Evolutionary conservation across 2,329 filamentous ascomycete genomes (phyloP).

Genomic region (Fusarium torulosum): DNA sequence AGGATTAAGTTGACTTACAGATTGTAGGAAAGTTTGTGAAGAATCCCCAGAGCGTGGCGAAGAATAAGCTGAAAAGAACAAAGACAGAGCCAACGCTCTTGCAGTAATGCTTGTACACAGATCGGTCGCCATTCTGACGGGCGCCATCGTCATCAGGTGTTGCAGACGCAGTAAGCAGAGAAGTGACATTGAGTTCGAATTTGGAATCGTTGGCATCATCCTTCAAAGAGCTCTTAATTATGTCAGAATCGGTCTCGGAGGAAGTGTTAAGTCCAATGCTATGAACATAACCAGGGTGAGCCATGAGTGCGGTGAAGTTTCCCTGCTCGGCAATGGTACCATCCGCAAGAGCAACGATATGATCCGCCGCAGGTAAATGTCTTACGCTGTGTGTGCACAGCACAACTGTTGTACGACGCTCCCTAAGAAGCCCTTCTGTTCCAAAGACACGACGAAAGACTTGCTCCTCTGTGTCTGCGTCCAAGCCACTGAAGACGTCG

Average conservation of each 20-base stretch:
- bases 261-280: slow-evolving; percentile 51
- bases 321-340: slow-evolving; percentile 60
- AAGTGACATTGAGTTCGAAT: background rate
- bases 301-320: slow-evolving; percentile 43
- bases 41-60: slow-evolving; percentile 50
- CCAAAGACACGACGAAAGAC: slow-evolving; percentile 60
- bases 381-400: slow-evolving; percentile 54
- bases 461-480: slow-evolving; percentile 58
- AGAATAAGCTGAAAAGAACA: slow-evolving; percentile 44
- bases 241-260: background rate
- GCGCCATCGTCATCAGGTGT: slow-evolving; percentile 33
- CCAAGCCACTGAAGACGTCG: slow-evolving; percentile 60
- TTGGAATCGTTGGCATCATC: background rate
- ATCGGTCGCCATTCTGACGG: slow-evolving; percentile 50
- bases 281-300: slow-evolving; percentile 54
- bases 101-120: slow-evolving; percentile 54
- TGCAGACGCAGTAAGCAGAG: background rate
- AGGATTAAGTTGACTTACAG: background rate
- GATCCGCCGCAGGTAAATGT: slow-evolving; percentile 55
- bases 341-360: slow-evolving; percentile 60
- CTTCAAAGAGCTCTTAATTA: background rate
- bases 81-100: slow-evolving; percentile 43
- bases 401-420: slow-evolving; percentile 55
- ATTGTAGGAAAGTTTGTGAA: slow-evolving; percentile 38
- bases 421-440: slow-evolving; percentile 55